Evolutionary conservation across 805 yeast species (phyloP).

Genomic region (Zygoascus flipseniorum): DNA sequence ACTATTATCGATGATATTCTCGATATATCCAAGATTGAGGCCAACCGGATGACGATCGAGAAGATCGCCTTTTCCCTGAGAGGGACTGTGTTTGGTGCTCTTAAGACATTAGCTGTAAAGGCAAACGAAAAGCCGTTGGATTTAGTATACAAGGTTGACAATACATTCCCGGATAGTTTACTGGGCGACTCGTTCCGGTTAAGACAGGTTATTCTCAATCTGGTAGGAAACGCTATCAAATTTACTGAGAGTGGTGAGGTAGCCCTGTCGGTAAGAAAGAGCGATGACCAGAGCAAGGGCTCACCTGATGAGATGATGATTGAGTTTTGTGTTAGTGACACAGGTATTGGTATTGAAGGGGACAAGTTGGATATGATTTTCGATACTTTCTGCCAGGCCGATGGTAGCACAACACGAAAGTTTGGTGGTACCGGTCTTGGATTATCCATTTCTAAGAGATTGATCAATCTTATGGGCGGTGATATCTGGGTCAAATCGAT

Average conservation of each 20-base stretch:
- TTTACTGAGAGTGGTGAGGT: constrained; percentile 80
- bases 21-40: constrained; percentile 90
- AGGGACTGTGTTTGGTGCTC: constrained; percentile 83
- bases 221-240: constrained; percentile 86
- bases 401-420: constrained; percentile 86
- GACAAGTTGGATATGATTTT: constrained; percentile 80
- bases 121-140: constrained; percentile 82
- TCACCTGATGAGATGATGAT: constrained; percentile 44
- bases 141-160: constrained; percentile 71
- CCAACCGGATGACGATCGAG: constrained; percentile 88
- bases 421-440: constrained; percentile 94
- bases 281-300: constrained; percentile 28
- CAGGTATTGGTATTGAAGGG: constrained; percentile 82
- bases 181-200: constrained; percentile 85
- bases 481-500: constrained; percentile 83
- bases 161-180: constrained; percentile 77
- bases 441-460: constrained; percentile 75
- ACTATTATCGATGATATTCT: constrained; percentile 85
- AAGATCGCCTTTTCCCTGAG: constrained; percentile 79
- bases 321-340: constrained; percentile 82
- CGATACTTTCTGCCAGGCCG: constrained; percentile 89
- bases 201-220: constrained; percentile 76
- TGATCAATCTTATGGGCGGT: constrained; percentile 88
- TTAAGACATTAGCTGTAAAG: constrained; percentile 81
- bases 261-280: constrained; percentile 61